A percentile compares a stretch with the other conserved stretches of the same genome.
Conservation (phyloP, 2,329 filamentous ascomycete species). For the Karstenula rhodostoma region DNA sequence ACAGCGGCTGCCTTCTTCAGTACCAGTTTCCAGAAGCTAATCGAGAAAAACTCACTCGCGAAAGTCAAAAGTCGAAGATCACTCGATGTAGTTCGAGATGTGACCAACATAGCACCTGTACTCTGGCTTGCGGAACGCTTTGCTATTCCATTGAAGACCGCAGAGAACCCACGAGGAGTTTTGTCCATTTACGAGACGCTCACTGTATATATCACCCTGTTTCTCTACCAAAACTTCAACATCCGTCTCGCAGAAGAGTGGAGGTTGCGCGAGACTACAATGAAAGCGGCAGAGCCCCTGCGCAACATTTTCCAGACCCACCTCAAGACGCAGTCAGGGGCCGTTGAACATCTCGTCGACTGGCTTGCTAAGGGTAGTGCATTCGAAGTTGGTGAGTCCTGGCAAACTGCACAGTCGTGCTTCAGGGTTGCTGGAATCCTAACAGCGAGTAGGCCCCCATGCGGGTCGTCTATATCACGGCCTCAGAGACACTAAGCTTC, state of each 20-base stretch:
- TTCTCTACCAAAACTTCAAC: conserved; percentile 66
- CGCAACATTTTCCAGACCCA: conserved; percentile 73
- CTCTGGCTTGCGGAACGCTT: conserved; percentile 71
- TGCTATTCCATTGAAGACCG: conserved; percentile 72
- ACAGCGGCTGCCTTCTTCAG: conserved; percentile 72
- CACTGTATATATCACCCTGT: conserved; percentile 69
- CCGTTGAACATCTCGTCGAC: conserved; percentile 61
- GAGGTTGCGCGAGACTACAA: conserved; percentile 57
- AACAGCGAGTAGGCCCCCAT: conserved; percentile 39
- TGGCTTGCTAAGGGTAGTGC: conserved; percentile 58
- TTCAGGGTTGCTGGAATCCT: background rate
- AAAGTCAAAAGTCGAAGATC: conserved; percentile 56
- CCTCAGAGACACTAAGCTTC: conserved; percentile 55
- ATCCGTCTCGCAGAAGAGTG: conserved; percentile 59
- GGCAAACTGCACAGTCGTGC: background rate
- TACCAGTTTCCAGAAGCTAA: conserved; percentile 53
- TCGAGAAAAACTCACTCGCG: conserved; percentile 56
- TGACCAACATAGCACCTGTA: conserved; percentile 72
- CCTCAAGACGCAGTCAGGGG: conserved; percentile 67
- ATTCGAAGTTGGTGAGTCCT: conserved; percentile 57
- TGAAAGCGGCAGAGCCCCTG: conserved; percentile 67
- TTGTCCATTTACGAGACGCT: conserved; percentile 58
- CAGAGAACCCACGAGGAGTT: conserved; percentile 65
- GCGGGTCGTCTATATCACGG: conserved; percentile 63
- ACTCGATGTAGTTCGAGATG: conserved; percentile 67